phyloP scores from a whole-genome alignment of 768 basidiomycete genomes.

The Pleurotus pulmonarius region DNA sequence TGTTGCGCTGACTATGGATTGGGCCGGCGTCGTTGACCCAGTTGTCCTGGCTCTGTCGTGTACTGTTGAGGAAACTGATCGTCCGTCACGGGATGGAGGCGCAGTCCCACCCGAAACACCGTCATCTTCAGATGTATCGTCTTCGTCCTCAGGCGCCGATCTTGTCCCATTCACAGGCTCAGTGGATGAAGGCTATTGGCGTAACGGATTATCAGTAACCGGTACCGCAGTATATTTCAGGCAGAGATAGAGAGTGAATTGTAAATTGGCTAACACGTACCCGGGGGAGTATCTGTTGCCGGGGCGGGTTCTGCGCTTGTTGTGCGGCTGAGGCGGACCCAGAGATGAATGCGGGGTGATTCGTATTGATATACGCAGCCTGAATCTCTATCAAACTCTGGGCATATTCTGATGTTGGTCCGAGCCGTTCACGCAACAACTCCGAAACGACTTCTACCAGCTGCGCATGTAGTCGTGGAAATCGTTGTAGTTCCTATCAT shows the following conservation, averaged over 20 bases:
- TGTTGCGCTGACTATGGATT: slow-evolving; percentile 20
- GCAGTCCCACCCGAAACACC: slow-evolving; percentile 37
- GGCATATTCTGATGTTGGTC: slow-evolving; percentile 95
- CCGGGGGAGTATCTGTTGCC: slow-evolving; percentile 41
- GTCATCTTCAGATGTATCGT: slow-evolving; percentile 54
- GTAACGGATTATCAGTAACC: slow-evolving; percentile 11
- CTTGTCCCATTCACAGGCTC: slow-evolving; percentile 58
- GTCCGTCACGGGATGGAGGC: slow-evolving; percentile 45
- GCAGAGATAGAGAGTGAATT: slow-evolving; percentile 10
- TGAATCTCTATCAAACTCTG: slow-evolving; percentile 95
- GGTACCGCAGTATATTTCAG: not conserved
- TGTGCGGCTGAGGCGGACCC: slow-evolving; percentile 66
- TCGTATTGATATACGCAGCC: slow-evolving; percentile 99
- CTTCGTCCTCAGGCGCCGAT: slow-evolving; percentile 60
- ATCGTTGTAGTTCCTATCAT: slow-evolving; percentile 86
- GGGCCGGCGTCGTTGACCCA: slow-evolving; percentile 23
- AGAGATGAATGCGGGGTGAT: slow-evolving; percentile 91
- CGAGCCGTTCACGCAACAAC: slow-evolving; percentile 88
- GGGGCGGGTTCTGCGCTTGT: slow-evolving; percentile 38
- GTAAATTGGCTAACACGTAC: slow-evolving; percentile 34
- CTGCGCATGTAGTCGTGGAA: slow-evolving; percentile 90
- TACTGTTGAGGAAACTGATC: slow-evolving; percentile 73
- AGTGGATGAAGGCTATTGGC: slow-evolving; percentile 53
- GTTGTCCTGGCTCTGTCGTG: slow-evolving; percentile 69
- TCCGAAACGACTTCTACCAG: slow-evolving; percentile 97